Conservation (phyloP, 345 rosid species). For the Eucalyptus camaldulensis region DNA sequence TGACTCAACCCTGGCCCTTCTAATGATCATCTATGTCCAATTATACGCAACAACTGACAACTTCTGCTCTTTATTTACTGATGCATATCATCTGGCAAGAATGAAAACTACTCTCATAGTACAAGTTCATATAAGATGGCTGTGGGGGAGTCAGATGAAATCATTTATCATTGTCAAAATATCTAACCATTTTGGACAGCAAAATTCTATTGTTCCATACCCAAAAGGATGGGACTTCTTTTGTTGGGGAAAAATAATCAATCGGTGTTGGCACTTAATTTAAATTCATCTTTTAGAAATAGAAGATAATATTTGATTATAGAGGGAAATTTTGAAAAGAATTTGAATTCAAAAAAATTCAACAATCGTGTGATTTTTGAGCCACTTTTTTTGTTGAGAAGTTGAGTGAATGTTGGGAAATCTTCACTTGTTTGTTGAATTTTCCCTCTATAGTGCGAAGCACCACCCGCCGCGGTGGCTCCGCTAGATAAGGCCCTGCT, state of each 20-base stretch:
- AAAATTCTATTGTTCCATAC: not conserved
- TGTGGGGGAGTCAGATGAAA: not conserved
- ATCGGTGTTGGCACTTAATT: too few relatives aligned
- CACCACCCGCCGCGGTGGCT: too few relatives aligned
- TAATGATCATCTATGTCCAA: not conserved
- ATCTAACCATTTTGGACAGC: not conserved
- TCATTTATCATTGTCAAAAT: not conserved
- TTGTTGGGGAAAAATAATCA: too few relatives aligned
- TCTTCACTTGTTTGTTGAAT: too few relatives aligned
- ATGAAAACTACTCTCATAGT: not conserved
- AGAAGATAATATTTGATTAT: too few relatives aligned
- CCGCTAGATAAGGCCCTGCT: rapidly evolving
- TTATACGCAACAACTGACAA: not conserved
- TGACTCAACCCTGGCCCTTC: not conserved
- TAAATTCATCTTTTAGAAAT: too few relatives aligned
- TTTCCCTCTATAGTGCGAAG: too few relatives aligned
- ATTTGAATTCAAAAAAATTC: too few relatives aligned
- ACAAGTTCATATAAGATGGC: not conserved
- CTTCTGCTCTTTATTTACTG: not conserved
- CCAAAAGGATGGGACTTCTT: not conserved
- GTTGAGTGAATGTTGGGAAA: too few relatives aligned
- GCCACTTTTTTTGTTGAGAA: too few relatives aligned
- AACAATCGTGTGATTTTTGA: too few relatives aligned
- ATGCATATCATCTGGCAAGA: not conserved
- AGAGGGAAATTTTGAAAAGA: too few relatives aligned